A percentile compares a stretch with the other conserved stretches of the same genome.
These are phyloP conservation scores for Chaetomidium leptoderma DNA, from an alignment of 495 filamentous ascomycete genomes.

Conservation along the genomic window DNA sequence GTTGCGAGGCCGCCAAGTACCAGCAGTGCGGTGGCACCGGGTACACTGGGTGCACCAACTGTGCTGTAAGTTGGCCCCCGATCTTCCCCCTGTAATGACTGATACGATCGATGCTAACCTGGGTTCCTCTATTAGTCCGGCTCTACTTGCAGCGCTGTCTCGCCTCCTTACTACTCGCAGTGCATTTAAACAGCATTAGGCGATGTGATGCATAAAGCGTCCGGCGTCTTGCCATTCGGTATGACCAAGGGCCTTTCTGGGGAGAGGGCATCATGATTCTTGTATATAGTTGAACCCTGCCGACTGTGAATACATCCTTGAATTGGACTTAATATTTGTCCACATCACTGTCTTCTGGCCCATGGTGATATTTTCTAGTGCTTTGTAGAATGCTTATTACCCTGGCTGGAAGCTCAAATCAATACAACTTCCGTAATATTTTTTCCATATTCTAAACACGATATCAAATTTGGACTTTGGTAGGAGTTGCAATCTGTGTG, in stretches of 20 bases:
- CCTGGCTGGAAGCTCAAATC: too few relatives aligned
- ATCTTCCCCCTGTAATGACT: neutral
- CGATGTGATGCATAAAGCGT: neutral
- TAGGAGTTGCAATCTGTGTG: too few relatives aligned
- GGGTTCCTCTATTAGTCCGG: constrained; percentile 20
- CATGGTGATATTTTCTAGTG: too few relatives aligned
- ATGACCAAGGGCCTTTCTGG: neutral
- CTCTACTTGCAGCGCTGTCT: constrained; percentile 25
- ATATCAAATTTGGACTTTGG: too few relatives aligned
- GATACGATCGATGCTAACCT: constrained; percentile 4
- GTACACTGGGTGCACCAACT: constrained; percentile 42
- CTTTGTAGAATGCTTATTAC: too few relatives aligned
- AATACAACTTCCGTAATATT: too few relatives aligned
- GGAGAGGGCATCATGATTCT: constrained; percentile 1
- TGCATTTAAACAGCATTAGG: constrained; percentile 24
- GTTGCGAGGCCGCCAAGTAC: constrained; percentile 37
- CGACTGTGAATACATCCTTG: constrained; percentile 4
- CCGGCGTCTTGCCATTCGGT: neutral
- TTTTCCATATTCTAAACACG: too few relatives aligned
- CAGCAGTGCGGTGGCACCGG: constrained; percentile 46
- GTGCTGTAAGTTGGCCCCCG: constrained; percentile 38
- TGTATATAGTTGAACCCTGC: constrained; percentile 9
- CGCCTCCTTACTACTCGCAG: constrained; percentile 38
- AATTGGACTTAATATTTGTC: neutral
- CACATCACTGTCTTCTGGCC: too few relatives aligned